These are phyloP conservation scores for Candida manassasensis DNA, from an alignment of 805 yeast species.

Conservation along the genomic window DNA sequence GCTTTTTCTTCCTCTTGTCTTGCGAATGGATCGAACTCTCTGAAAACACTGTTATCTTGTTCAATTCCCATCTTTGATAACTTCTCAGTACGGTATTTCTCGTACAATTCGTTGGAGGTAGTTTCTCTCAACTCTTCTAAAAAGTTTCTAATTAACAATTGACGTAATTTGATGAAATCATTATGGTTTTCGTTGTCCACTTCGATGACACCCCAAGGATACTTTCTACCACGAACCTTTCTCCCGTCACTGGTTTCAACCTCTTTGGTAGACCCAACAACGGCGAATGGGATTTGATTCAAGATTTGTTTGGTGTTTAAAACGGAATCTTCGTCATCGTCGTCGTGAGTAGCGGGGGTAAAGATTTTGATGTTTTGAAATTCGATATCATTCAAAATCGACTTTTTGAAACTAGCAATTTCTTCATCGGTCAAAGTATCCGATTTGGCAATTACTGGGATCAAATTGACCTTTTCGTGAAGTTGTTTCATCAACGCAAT, in stretches of 20 bases:
- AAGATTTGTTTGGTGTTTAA: slow-evolving; percentile 62
- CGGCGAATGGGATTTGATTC: slow-evolving; percentile 82
- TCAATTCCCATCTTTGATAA: slow-evolving; percentile 76
- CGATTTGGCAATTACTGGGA: slow-evolving; percentile 92
- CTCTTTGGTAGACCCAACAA: slow-evolving; percentile 80
- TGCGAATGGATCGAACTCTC: slow-evolving; percentile 87
- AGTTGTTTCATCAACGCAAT: slow-evolving; percentile 81
- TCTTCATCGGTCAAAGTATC: slow-evolving; percentile 91
- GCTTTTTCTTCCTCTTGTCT: slow-evolving; percentile 93
- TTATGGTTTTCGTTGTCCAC: slow-evolving; percentile 92
- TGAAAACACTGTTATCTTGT: slow-evolving; percentile 91
- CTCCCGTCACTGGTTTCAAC: slow-evolving; percentile 71
- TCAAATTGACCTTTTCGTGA: slow-evolving; percentile 86
- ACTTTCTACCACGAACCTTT: slow-evolving; percentile 81
- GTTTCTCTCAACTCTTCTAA: slow-evolving; percentile 91
- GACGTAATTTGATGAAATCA: slow-evolving; percentile 86
- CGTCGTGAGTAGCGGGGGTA: slow-evolving; percentile 70
- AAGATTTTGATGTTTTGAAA: slow-evolving; percentile 70
- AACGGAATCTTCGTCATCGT: slow-evolving; percentile 80
- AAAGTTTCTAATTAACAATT: slow-evolving; percentile 81
- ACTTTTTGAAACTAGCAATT: slow-evolving; percentile 61
- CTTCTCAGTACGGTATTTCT: slow-evolving; percentile 83
- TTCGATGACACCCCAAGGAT: slow-evolving; percentile 97
- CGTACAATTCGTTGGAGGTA: slow-evolving; percentile 74
- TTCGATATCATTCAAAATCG: slow-evolving; percentile 67